Base-by-base conservation (phyloP, 2,329 filamentous ascomycete species). In the Monosporascus sp. region DNA sequence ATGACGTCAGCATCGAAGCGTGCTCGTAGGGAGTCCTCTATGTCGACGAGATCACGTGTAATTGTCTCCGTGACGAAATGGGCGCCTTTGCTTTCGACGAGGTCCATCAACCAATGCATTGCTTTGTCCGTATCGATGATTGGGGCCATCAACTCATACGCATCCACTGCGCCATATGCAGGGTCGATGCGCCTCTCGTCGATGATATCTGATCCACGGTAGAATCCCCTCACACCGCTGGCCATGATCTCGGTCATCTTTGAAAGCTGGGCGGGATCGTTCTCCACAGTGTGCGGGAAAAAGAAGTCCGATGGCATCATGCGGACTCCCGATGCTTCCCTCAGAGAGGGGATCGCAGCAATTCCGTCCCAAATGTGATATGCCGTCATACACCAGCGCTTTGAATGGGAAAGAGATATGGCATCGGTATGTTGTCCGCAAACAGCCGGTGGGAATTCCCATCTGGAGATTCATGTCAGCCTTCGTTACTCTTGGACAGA, bases 121-220 rank as follows among this genome's bases (percentile, higher is more conserved):
- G 68, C 68, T 41, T 65, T 57, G 56, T 77, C 74, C 0, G 74
- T 75, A 57, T 77, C 73, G 53, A 78, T 76, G 50, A 76, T 65
- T 1, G 74, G 75, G 1, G 74, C 70, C 46, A 73, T 61, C 48
- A 73, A 60, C 55, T 76, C 71, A 55, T 76, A 77, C 5, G 73
- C 75, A 49, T 77, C 72, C 4, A 71, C 67, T 14, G 65, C 68
- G 8, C 69, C 68, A 51, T 72, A 70, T 1, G 54, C 52, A 7
- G 60, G 61, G 54, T 71, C 60, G 24, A 73, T 56, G 14, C 64
- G 55, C 15, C 65, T 59, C 48, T 74, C 65, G n/a, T 68, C 61
- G 51, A 73, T 66, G 52, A 72, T 62, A 54, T 65, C 64, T 38
- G 60, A 54, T 55, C 66, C 65, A 24, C 63, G 65, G 50, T 67